A percentile compares a stretch with the other conserved stretches of the same genome.
Evolutionary conservation across 441 rosid species (phyloP).

Genomic region (Pelargonium australe): DNA sequence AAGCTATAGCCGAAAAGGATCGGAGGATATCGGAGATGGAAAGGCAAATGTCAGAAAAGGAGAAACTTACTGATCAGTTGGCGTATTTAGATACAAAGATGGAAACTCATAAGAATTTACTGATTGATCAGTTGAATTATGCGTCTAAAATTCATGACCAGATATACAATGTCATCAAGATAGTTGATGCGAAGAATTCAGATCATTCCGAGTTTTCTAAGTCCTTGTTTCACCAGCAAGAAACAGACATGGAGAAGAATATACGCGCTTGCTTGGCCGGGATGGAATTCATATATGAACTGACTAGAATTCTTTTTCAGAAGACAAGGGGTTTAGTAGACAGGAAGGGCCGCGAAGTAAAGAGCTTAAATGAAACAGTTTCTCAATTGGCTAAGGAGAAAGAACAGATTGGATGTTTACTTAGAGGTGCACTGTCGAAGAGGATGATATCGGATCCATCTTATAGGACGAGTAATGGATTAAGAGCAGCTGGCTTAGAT

Average conservation of each 20-base stretch:
- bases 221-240: slow-evolving; percentile 74
- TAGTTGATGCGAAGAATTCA: slow-evolving; percentile 50
- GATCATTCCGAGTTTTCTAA: slow-evolving; percentile 66
- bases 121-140: slow-evolving; percentile 73
- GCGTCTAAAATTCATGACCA: slow-evolving; percentile 69
- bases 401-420: slow-evolving; percentile 74
- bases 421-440: slow-evolving; percentile 78
- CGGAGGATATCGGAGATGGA: slow-evolving; percentile 43
- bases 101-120: slow-evolving; percentile 59
- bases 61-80: slow-evolving; percentile 35
- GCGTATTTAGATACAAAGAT: slow-evolving; percentile 48
- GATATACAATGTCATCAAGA: slow-evolving; percentile 48
- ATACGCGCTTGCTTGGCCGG: slow-evolving; percentile 79
- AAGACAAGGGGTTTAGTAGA: slow-evolving; percentile 51
- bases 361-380: slow-evolving; percentile 61
- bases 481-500: slow-evolving; percentile 64
- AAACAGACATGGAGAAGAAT: slow-evolving; percentile 71
- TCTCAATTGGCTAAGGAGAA: slow-evolving; percentile 64
- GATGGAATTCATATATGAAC: slow-evolving; percentile 70
- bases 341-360: slow-evolving; percentile 51
- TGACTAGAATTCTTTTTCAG: slow-evolving; percentile 46
- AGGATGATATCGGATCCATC: slow-evolving; percentile 45
- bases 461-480: slow-evolving; percentile 56
- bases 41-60: slow-evolving; percentile 43
- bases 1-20: slow-evolving; percentile 42